Percentiles rank a stretch among this genome's conserved stretches.
Evolutionary conservation across 805 yeast species (phyloP).

Genomic region (Yarrowia divulgata): DNA sequence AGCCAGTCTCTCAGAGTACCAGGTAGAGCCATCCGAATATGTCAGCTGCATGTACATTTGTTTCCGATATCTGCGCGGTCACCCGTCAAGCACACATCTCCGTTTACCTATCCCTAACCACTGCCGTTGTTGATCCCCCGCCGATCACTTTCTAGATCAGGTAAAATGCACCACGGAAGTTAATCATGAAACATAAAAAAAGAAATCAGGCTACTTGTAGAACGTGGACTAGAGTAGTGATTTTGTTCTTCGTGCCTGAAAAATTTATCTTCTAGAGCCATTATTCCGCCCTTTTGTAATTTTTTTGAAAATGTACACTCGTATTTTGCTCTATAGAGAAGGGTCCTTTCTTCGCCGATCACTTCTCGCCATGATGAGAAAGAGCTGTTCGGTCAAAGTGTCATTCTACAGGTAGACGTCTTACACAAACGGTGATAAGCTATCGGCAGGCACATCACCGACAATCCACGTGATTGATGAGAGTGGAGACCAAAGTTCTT

Average conservation of each 20-base stretch:
- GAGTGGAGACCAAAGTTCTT: background rate
- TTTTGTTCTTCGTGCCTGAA: background rate
- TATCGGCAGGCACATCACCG: background rate
- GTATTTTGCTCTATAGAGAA: too few species aligned
- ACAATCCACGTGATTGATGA: background rate
- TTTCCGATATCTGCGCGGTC: too few species aligned
- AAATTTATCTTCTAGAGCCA: background rate
- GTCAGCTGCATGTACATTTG: too few species aligned
- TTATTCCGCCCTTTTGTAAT: background rate
- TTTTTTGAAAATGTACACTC: background rate
- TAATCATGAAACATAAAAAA: conserved; percentile 10
- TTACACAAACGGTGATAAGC: too few species aligned
- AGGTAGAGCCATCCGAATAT: too few species aligned
- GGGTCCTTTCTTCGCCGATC: too few species aligned
- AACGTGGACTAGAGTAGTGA: background rate
- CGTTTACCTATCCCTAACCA: background rate
- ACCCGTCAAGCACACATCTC: background rate
- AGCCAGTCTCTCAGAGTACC: too few species aligned
- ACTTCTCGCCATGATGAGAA: too few species aligned
- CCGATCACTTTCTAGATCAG: conserved; percentile 17
- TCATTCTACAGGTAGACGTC: too few species aligned
- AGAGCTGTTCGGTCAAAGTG: too few species aligned
- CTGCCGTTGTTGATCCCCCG: conserved; percentile 18
- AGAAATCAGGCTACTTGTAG: background rate
- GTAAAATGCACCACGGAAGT: conserved; percentile 4